These are phyloP conservation scores for Friedmanniomyces simplex DNA, from an alignment of 495 filamentous ascomycete species.

Conservation along the genomic window DNA sequence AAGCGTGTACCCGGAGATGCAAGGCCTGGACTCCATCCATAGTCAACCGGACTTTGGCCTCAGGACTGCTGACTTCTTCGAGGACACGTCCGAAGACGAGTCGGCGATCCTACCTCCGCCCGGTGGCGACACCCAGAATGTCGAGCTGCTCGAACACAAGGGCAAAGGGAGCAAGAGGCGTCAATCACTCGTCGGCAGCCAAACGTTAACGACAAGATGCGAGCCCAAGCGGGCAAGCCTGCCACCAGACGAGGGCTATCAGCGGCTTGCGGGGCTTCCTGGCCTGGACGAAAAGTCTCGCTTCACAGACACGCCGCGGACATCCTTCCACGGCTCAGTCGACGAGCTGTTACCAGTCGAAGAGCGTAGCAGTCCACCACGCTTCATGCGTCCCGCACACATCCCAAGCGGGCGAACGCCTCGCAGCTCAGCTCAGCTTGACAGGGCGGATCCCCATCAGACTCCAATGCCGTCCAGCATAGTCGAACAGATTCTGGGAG, in stretches of 20 bases:
- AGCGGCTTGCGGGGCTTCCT: neutral
- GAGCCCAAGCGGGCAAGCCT: neutral
- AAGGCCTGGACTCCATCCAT: constrained; percentile 17
- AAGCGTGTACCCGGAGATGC: constrained; percentile 16
- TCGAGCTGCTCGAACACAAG: neutral
- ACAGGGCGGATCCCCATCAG: neutral
- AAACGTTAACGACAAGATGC: neutral
- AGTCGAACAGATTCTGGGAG: constrained; percentile 19
- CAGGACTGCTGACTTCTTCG: constrained; percentile 22
- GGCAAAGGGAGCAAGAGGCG: constrained; percentile 5
- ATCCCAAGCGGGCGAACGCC: neutral
- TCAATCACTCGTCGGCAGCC: neutral
- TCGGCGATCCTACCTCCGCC: neutral
- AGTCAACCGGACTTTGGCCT: constrained; percentile 13
- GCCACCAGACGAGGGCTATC: constrained; percentile 10
- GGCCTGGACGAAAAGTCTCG: neutral
- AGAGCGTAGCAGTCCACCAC: constrained; percentile 1
- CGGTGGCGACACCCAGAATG: neutral
- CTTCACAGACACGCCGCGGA: constrained; percentile 4
- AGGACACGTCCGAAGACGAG: constrained; percentile 19
- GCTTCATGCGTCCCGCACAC: neutral
- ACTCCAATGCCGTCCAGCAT: neutral
- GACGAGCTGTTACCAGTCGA: constrained; percentile 16
- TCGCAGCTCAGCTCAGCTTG: constrained; percentile 2
- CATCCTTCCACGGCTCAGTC: constrained; percentile 17